Evolutionary conservation across 129 eudicot genomes (phyloP).

Genomic region (Mikania micrantha): DNA sequence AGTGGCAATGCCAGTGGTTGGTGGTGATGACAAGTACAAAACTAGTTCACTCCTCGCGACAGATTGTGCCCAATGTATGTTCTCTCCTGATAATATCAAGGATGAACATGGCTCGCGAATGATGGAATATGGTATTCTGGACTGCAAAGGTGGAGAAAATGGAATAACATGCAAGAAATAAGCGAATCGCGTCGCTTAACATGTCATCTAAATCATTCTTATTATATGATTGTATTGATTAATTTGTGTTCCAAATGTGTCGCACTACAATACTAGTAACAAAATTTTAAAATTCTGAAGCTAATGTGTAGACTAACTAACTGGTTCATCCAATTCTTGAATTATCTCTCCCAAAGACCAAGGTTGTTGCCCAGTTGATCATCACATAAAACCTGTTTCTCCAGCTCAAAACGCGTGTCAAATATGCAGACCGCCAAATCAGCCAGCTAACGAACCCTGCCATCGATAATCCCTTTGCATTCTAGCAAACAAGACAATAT

Average conservation of each 20-base stretch:
- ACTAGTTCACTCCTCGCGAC: slow-evolving; percentile 39
- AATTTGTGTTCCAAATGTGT: slow-evolving; percentile 3
- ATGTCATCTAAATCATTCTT: not conserved
- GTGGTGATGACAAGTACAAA: slow-evolving; percentile 51
- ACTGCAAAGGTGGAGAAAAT: slow-evolving; percentile 46
- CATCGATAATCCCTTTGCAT: slow-evolving; percentile 57
- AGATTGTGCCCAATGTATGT: slow-evolving; percentile 43
- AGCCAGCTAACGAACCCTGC: slow-evolving; percentile 94
- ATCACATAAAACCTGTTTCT: slow-evolving; percentile 89
- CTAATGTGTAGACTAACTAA: not conserved
- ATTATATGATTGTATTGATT: slow-evolving; percentile 5
- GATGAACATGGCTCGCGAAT: slow-evolving; percentile 7
- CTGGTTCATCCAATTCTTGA: slow-evolving; percentile 43
- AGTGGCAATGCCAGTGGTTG: slow-evolving; percentile 51
- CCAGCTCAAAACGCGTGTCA: slow-evolving; percentile 96
- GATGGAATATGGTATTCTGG: slow-evolving; percentile 34
- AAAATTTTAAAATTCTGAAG: slow-evolving; percentile 11
- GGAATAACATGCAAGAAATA: slow-evolving; percentile 53
- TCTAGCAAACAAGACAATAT: slow-evolving; percentile 29
- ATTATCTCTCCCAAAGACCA: slow-evolving; percentile 81
- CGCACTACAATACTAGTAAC: not conserved
- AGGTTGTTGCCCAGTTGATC: slow-evolving; percentile 86
- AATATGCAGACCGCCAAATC: slow-evolving; percentile 93
- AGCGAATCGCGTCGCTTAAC: not conserved
- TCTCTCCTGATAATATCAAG: slow-evolving; percentile 7